These are phyloP conservation scores for Piper betle DNA, from an alignment of 164 flowering plant genomes.

Conservation along the genomic window DNA sequence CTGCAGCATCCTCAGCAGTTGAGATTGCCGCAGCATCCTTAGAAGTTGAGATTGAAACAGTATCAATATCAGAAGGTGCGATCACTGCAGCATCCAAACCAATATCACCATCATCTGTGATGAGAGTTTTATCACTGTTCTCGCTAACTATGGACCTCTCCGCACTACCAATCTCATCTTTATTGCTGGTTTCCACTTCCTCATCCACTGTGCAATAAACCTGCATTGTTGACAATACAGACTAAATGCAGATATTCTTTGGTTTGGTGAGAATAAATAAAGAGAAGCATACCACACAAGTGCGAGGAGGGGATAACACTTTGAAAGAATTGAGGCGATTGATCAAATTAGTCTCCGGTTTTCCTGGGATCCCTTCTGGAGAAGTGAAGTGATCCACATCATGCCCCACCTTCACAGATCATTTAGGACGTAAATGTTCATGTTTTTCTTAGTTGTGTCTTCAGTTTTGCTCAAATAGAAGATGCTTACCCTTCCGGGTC, in stretches of 20 bases:
- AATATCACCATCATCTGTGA: slow-evolving; percentile 8
- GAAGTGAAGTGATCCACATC: slow-evolving; percentile 86
- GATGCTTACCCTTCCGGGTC: slow-evolving; percentile 78
- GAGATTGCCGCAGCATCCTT: too few relatives aligned
- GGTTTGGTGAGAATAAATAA: not conserved
- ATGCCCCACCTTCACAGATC: slow-evolving; percentile 54
- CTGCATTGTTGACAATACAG: slow-evolving; percentile 11
- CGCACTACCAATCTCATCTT: not conserved
- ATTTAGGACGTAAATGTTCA: not conserved
- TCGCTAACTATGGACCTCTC: slow-evolving; percentile 4
- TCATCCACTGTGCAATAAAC: slow-evolving; percentile 50
- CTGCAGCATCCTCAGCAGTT: too few relatives aligned
- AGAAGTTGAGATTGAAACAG: too few relatives aligned
- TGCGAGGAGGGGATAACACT: slow-evolving; percentile 81
- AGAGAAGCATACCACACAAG: slow-evolving; percentile 62
- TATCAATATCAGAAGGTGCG: slow-evolving; percentile 2
- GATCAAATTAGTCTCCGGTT: slow-evolving; percentile 90
- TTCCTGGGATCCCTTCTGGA: slow-evolving; percentile 97
- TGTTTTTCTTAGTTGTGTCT: not conserved
- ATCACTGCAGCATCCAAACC: slow-evolving; percentile 7
- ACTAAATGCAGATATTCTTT: not conserved
- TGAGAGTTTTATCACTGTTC: slow-evolving; percentile 6
- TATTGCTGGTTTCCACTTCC: slow-evolving; percentile 11
- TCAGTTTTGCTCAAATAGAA: not conserved
- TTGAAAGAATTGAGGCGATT: slow-evolving; percentile 88